These are phyloP conservation scores for Penicillium digitatum DNA, from an alignment of 2,329 filamentous ascomycete species.

Conservation along the genomic window DNA sequence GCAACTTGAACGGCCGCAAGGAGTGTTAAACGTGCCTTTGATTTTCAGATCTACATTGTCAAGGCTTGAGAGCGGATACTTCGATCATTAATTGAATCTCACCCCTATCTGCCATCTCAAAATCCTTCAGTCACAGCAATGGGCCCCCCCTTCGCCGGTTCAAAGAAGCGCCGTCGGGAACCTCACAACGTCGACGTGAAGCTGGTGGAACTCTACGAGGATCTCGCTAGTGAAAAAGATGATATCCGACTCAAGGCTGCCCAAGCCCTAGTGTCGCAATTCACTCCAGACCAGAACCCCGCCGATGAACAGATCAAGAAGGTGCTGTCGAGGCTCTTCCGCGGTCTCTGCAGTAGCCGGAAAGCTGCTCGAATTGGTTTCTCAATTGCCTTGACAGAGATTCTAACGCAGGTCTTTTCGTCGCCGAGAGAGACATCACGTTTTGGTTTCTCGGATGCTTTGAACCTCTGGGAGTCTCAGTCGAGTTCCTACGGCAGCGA, in stretches of 20 bases:
- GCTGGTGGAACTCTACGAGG: constrained; percentile 49
- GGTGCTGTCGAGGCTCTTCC: constrained; percentile 63
- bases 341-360: constrained; percentile 81
- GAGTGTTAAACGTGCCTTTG: constrained; percentile 9
- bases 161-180: constrained; percentile 45
- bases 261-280: constrained; percentile 42
- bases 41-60: constrained; percentile 2
- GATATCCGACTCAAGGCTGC: constrained; percentile 47
- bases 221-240: constrained; percentile 47
- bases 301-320: constrained; percentile 42
- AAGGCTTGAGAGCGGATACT: background rate
- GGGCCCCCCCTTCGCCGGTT: constrained; percentile 21
- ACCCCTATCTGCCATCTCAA: background rate
- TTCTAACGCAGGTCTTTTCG: constrained; percentile 66
- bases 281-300: constrained; percentile 40
- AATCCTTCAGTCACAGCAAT: constrained; percentile 17
- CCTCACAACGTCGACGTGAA: constrained; percentile 43
- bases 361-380: constrained; percentile 88
- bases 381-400: constrained; percentile 79
- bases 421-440: constrained; percentile 29
- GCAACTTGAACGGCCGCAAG: constrained; percentile 12
- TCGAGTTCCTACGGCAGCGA: constrained; percentile 52
- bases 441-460: constrained; percentile 41
- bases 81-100: background rate
- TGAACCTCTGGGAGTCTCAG: constrained; percentile 52